These are phyloP conservation scores for Lepidium sativum DNA, from an alignment of 345 rosid genomes.

Conservation along the genomic window DNA sequence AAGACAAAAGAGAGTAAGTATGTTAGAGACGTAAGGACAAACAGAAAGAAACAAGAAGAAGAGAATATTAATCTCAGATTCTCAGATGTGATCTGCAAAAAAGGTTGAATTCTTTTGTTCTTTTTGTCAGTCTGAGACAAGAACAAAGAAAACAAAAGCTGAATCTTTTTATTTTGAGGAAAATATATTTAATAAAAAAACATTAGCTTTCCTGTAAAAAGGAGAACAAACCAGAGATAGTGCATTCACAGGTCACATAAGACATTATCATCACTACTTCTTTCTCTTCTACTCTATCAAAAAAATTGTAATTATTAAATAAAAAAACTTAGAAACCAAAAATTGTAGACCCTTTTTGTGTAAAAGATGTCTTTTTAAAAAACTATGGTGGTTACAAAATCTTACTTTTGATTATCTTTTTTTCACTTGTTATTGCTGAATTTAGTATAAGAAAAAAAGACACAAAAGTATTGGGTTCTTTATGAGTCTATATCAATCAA, in stretches of 20 bases:
- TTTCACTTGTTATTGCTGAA: not conserved
- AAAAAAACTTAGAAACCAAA: not conserved
- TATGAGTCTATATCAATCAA: slow-evolving; percentile 8
- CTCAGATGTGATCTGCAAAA: slow-evolving; percentile 23
- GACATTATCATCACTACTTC: slow-evolving; percentile 10
- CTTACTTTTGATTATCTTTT: not conserved
- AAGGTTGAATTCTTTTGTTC: slow-evolving; percentile 25
- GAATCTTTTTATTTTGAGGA: slow-evolving; percentile 1
- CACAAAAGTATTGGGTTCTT: slow-evolving; percentile 1
- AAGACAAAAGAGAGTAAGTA: slow-evolving; percentile 16
- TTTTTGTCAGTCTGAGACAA: slow-evolving; percentile 24
- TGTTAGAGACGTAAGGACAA: slow-evolving; percentile 17
- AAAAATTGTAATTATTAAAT: not conserved
- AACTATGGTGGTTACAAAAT: slow-evolving; percentile 8
- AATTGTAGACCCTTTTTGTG: not conserved
- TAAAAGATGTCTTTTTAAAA: not conserved
- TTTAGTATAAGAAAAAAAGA: slow-evolving; percentile 1
- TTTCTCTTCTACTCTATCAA: not conserved
- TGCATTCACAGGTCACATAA: slow-evolving; percentile 20
- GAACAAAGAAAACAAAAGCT: slow-evolving; percentile 22
- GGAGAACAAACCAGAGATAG: slow-evolving; percentile 12
- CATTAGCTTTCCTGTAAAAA: slow-evolving; percentile 18
- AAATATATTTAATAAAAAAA: not conserved
- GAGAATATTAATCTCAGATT: slow-evolving; percentile 24
- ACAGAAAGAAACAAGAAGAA: slow-evolving; percentile 19